Evolutionary conservation across 1,139 yeast genomes (phyloP).

Genomic region (Geotrichum klebahnii): DNA sequence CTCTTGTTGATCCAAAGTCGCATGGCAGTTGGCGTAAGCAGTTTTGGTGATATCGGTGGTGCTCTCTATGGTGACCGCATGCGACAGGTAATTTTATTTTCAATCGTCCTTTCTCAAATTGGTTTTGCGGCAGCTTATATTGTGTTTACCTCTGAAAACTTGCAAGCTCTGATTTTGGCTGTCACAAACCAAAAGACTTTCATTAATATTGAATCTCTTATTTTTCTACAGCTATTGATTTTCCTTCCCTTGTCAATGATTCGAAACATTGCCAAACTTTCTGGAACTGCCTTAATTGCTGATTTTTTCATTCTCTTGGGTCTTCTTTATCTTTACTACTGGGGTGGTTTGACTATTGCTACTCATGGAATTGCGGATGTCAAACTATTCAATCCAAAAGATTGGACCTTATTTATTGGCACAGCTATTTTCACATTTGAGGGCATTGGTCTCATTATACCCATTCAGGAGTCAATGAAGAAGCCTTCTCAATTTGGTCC

Average conservation of each 20-base stretch:
- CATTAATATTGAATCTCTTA: constrained; percentile 50
- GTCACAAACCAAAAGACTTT: constrained; percentile 36
- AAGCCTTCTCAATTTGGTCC: constrained; percentile 69
- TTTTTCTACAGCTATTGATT: constrained; percentile 60
- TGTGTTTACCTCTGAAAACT: constrained; percentile 85
- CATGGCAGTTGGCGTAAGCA: constrained; percentile 56
- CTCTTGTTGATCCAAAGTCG: constrained; percentile 62
- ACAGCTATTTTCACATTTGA: constrained; percentile 96
- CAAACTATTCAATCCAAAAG: constrained; percentile 59
- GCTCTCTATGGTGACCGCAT: constrained; percentile 65
- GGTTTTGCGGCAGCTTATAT: constrained; percentile 97
- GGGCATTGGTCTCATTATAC: constrained; percentile 89
- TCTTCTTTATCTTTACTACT: constrained; percentile 69
- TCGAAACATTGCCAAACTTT: constrained; percentile 81
- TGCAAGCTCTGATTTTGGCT: constrained; percentile 54
- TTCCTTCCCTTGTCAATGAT: constrained; percentile 81
- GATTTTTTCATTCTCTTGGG: constrained; percentile 86
- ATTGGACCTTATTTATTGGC: constrained; percentile 84
- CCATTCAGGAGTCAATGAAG: constrained; percentile 92
- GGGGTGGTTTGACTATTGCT: constrained; percentile 55
- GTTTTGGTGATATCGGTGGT: constrained; percentile 87
- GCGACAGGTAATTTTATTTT: constrained; percentile 64
- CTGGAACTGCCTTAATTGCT: constrained; percentile 83
- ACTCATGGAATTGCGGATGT: constrained; percentile 56
- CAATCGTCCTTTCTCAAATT: constrained; percentile 82